Percentiles rank a stretch among this genome's conserved stretches.
Conservation (phyloP, 2,329 filamentous ascomycete genomes). For the Nigrospora osmanthi region DNA sequence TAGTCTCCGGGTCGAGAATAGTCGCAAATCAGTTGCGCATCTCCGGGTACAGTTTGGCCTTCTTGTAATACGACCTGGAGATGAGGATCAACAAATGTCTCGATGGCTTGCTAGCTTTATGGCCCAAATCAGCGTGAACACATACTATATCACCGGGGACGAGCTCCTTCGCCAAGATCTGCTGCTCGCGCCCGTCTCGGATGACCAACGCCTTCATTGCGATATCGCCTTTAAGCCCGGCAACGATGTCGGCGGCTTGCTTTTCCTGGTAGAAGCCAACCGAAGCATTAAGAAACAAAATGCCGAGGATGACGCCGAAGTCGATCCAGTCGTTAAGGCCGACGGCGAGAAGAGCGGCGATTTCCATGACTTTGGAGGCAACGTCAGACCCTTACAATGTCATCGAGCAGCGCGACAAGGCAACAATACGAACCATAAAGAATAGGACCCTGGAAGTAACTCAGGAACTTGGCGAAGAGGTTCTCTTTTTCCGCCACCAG, state of each 20-base stretch:
- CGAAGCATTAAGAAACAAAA: constrained; percentile 61
- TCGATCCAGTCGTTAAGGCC: constrained; percentile 69
- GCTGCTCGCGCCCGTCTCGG: constrained; percentile 57
- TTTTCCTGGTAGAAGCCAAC: constrained; percentile 76
- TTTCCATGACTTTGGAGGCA: constrained; percentile 54
- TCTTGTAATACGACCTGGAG: constrained; percentile 36
- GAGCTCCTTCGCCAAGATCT: constrained; percentile 62
- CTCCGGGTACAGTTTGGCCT: constrained; percentile 59
- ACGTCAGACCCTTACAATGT: not conserved
- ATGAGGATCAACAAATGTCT: constrained; percentile 43
- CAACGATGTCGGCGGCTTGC: constrained; percentile 67
- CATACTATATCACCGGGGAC: constrained; percentile 65
- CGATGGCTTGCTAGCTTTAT: not conserved
- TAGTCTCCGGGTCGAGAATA: constrained; percentile 64
- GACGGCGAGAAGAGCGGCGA: constrained; percentile 62
- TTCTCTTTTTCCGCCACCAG: constrained; percentile 64
- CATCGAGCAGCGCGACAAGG: not conserved
- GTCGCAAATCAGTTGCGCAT: constrained; percentile 62
- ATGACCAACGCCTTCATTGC: constrained; percentile 63
- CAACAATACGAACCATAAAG: constrained; percentile 53
- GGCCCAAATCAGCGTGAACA: constrained; percentile 5
- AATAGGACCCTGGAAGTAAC: constrained; percentile 67
- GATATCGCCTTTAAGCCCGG: constrained; percentile 65
- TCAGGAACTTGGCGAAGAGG: constrained; percentile 60
- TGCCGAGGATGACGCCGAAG: constrained; percentile 67